Base-by-base conservation (phyloP, 2,329 filamentous ascomycete genomes). In the Lasiodiplodia sp. region DNA sequence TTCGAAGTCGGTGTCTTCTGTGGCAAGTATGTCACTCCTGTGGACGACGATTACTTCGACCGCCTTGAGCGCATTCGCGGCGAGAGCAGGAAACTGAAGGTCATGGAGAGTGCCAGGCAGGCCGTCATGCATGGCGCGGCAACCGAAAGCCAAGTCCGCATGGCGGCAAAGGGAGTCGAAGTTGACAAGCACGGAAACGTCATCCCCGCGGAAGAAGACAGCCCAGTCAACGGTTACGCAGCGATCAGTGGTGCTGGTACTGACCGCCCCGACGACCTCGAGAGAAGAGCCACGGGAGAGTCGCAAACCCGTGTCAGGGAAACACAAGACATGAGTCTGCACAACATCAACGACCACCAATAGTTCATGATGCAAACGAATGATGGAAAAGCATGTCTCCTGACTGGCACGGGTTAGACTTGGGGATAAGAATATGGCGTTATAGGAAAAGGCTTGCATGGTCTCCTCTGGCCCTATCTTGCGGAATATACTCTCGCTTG, bases 1-100 rank as follows among this genome's bases (percentile, higher is more conserved):
- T 97, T 97, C 72, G 95, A 98, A 77, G 89, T 96, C 2, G 94
- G 95, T 66, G 94, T 97, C 10, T 97, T 98, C 82, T 93, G 90
- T 76, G 95, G 95, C 56, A 88, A 89, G 71, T 97, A 97, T 79
- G 86, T 92, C 70, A 97, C 95, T 0, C 88, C 89, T 0, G 91
- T 97, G 1, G 87, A 91, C 1, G 86, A 89, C 7, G 89, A 87
- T 47, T 97, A 97, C 81, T 96, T 97, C 73, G 88, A 92, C 72
- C 92, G 93, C 74, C 84, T 96, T 5, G 90, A 92, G 79, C 83
- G 86, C 69, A 81, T 94, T 21, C 86, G 92, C 66, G 91, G 91
- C 57, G 89, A 92, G 78, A 90, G 87, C 71, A 84, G 86, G 71
- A 91, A 91, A 79, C 78, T 87, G 71, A 92, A 92, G 79, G 85